A percentile compares a stretch with the other conserved stretches of the same genome.
Evolutionary conservation across 1,284 basidiomycete species (phyloP).

Genomic region (Athelia sp.): DNA sequence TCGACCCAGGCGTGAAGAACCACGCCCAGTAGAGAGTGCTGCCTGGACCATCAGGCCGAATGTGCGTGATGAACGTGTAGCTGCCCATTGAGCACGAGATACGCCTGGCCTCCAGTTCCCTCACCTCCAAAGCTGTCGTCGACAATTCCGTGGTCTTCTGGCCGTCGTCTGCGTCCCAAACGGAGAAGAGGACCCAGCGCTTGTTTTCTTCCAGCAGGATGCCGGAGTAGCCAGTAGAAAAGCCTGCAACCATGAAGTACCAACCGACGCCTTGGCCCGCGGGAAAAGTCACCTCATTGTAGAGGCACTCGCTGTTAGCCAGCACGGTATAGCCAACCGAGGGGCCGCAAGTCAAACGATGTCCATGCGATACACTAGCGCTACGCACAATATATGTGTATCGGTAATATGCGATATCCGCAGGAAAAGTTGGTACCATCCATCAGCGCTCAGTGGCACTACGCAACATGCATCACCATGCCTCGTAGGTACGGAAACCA

Average conservation of each 20-base stretch:
- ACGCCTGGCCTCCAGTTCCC: slow-evolving; percentile 10
- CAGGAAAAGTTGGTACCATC: no score
- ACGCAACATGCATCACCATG: no score
- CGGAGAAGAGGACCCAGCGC: slow-evolving; percentile 9
- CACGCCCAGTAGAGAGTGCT: slow-evolving; percentile 8
- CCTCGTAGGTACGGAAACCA: no score
- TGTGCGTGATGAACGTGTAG: slow-evolving; percentile 11
- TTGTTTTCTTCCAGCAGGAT: slow-evolving; percentile 6
- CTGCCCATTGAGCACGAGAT: slow-evolving; percentile 10
- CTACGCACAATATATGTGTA: no score
- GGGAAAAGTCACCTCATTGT: slow-evolving; percentile 9
- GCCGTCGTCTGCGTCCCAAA: slow-evolving; percentile 1
- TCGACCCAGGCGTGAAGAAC: slow-evolving; percentile 8
- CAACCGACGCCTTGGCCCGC: slow-evolving; percentile 9
- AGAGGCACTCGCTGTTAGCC: slow-evolving; percentile 10
- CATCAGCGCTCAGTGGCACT: no score
- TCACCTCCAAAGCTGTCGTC: slow-evolving; percentile 7
- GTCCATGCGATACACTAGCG: no score
- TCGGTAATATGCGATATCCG: no score
- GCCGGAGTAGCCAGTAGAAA: slow-evolving; percentile 8
- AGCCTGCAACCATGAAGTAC: slow-evolving; percentile 10
- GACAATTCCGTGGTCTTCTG: slow-evolving; percentile 3
- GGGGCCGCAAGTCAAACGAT: no score
- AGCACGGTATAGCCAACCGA: slow-evolving; percentile 8
- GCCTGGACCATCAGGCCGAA: slow-evolving; percentile 7